Base-by-base conservation (phyloP, 306 rosid genomes). In the Cucumis cinereus region DNA sequence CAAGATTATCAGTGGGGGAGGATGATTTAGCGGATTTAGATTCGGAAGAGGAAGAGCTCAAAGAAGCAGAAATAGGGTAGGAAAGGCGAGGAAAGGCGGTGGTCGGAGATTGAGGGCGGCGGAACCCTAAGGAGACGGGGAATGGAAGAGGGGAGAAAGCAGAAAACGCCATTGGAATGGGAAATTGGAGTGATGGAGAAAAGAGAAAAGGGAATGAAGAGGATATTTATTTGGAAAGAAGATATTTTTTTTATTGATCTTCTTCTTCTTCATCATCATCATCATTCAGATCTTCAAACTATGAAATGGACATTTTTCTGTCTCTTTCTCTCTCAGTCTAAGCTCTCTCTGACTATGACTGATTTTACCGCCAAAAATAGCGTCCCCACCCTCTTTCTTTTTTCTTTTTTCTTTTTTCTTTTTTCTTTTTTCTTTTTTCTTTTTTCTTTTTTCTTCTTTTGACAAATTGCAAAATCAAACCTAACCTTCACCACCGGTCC, bases 41-140 rank as follows among this genome's bases (percentile, higher is more conserved):
- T 52, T 90, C 96, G 58, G 91, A 86, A 4, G 96, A 77, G 4
- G 93, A 76, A 72, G 93, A 84, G 77, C 88, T 85, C 50, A 89
- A 58, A 13, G 95, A 89, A 86, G 95, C 86, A 2, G 16, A 50
- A 54, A 30, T 3, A 3, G 89, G 68, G 35, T 20, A 36, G 0
- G 64, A 69, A 73, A 77, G 41, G 47, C 82, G 83, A 50, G 66
- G 88, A 15, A 54, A 58, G 62, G 55, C 23, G 7, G 47, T 9
- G 70, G 64, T 41, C 9, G 43, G 41, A 24, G 9, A 49, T 8
- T 74, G 72, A 61, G 81, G 82, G 47, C 76, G 81, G 66, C 38
- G 78, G 23, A 77, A 67, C 6, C 82, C 83, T 1, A 82, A 33
- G 12, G 87, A 69, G 50, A 85, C 50, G 23, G 91, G 73, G 40